These are phyloP conservation scores for Mucor irregularis DNA, from an alignment of 371 early-diverging fungal species.

Conservation along the genomic window DNA sequence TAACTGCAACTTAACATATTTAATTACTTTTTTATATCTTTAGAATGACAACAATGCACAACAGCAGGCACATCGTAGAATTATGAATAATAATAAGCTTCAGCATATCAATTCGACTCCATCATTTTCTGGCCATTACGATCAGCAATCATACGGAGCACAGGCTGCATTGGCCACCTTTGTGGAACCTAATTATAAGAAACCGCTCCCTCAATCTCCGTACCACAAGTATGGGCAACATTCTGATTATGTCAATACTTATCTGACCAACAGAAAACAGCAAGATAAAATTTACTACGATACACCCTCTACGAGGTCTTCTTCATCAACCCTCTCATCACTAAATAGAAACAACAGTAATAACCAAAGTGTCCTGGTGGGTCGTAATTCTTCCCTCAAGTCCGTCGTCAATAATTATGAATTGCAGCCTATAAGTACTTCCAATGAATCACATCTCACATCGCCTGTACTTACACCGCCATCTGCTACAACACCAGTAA, in stretches of 20 bases:
- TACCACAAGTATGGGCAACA: background rate
- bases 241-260: conserved; percentile 1
- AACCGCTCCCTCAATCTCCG: background rate
- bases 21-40: background rate
- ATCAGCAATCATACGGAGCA: conserved; percentile 1
- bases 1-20: background rate
- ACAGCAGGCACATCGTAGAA: background rate
- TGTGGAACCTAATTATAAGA: conserved; percentile 11
- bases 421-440: background rate
- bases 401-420: too few relatives aligned
- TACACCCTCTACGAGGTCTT: background rate
- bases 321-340: background rate
- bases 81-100: too few relatives aligned
- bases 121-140: background rate
- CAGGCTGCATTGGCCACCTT: background rate
- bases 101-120: too few relatives aligned
- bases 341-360: too few relatives aligned
- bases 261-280: background rate
- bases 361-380: too few relatives aligned
- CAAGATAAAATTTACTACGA: background rate
- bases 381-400: too few relatives aligned
- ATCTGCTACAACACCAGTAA: too few relatives aligned
- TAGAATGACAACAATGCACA: background rate
- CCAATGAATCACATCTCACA: background rate
- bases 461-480: background rate